Evolutionary conservation across 768 basidiomycete species (phyloP), one percentile per base, ranked within the genome.

Genomic region (Serendipita sp.): DNA sequence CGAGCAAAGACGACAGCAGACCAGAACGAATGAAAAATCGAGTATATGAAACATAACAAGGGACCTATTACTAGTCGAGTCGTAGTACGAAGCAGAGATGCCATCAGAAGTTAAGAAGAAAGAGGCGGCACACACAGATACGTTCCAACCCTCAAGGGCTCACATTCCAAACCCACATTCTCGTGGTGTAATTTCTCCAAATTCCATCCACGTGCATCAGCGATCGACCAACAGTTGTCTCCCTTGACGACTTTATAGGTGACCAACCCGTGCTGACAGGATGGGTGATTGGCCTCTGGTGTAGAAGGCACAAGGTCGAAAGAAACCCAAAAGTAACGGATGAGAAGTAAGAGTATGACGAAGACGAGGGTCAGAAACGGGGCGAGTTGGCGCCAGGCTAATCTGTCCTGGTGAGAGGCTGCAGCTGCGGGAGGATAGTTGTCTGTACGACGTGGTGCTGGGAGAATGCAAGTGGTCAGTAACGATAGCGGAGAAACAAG

Each of bases 211-310:
- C 56, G 18, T 34, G 28, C 56, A 36, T 60, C 18, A 4, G 56
- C 56, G 35, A 60, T 60, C 56, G 34, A 28, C 56, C 56, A 60
- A 36, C 56, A 60, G 35, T 18, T 60, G 56, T 60, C 56, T 1
- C 56, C 56, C 28, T 32, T 4, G 11, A 36, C 56, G 18, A 36
- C 56, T 35, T 36, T n/a, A 36, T 60, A 60, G 8, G n/a, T n/a
- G 8, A 18, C 48, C n/a, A 18, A n/a, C 8, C 34, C 34, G 16
- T 60, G 8, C 56, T 32, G 28, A 18, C 56, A 32, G 30, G 8
- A 8, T 5, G n/a, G n/a, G 48, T 5, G 48, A n/a, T 7, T 5
- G 41, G 41, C 7, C 13, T 7, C 7, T 7, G 41, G 41, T 41
- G 41, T 41, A 41, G 48, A 8, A 32, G 48, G 48, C 8, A 51